Base-by-base conservation (phyloP, 2,329 filamentous ascomycete genomes). In the Fusarium sp. region DNA sequence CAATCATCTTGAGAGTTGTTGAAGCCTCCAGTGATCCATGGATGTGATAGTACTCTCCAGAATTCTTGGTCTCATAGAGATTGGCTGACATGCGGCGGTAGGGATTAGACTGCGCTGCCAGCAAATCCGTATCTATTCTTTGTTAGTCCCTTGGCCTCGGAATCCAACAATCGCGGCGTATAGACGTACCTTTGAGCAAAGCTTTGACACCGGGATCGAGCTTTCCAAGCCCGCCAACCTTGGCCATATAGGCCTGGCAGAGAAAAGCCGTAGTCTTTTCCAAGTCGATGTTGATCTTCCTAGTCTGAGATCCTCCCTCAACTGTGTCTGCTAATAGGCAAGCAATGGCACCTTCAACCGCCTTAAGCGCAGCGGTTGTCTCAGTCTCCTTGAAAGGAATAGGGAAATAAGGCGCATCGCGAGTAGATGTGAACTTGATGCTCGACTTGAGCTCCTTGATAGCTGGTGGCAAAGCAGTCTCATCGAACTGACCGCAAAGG, bases 31-130 rank as follows among this genome's bases (percentile, higher is more conserved):
- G 79, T 1, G 91, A 93, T 43, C 91, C 91, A 75, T 93, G 91
- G 26, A 93, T 91, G 73, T 93, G 91, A 74, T 92, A 93, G 73
- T 88, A 93, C 74, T 90, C 84, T n/a, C 86, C 87, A 2, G 83
- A 79, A n/a, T 83, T 84, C 75, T 88, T 89, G 11, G 91, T 92
- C 72, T 86, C 84, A 78, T 93, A 93, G 3, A 93, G 79, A 64
- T 92, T 92, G 16, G 91, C 91, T 13, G 91, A 92, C 78, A 93
- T 84, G 64, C 91, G 88, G 12, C 91, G 87, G 75, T 93, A 93
- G 9, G 88, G 81, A 65, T 89, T 88, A 4, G 91, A 92, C 75
- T 93, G 92, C 2, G 92, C 92, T 64, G 86, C 81, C 8, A 92
- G 80, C 23, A 93, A 79, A 77, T 93, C 92, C 72, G 91, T 93